Conservation (phyloP, 2,329 filamentous ascomycete species). For the Chalara sp. region DNA sequence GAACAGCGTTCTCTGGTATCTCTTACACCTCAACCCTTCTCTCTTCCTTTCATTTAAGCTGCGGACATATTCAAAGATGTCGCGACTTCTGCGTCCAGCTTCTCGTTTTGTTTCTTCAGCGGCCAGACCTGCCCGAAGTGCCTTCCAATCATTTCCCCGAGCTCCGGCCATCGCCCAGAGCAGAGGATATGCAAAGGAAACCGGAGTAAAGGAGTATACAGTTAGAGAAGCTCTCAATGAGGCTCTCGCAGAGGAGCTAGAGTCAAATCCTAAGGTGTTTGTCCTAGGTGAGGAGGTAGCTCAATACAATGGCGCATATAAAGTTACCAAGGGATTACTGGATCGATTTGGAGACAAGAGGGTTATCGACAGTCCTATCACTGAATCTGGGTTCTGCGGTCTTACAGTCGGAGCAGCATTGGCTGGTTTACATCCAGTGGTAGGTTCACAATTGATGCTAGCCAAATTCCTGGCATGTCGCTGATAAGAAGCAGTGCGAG, state of each 20-base stretch:
- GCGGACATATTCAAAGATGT: slow-evolving; percentile 24
- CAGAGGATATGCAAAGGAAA: slow-evolving; percentile 28
- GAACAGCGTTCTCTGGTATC: background rate
- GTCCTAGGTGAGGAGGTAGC: slow-evolving; percentile 96
- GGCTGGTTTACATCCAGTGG: slow-evolving; percentile 87
- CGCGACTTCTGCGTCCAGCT: slow-evolving; percentile 58
- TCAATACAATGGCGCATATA: slow-evolving; percentile 99
- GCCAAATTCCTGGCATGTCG: background rate
- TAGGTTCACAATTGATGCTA: slow-evolving; percentile 42
- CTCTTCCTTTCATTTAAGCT: slow-evolving; percentile 11
- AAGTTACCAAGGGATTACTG: slow-evolving; percentile 95
- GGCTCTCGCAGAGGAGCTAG: slow-evolving; percentile 94
- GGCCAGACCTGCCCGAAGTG: slow-evolving; percentile 41
- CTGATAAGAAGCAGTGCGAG: slow-evolving; percentile 60
- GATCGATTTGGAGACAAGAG: slow-evolving; percentile 97
- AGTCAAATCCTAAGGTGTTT: slow-evolving; percentile 91
- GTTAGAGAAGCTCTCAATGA: slow-evolving; percentile 97
- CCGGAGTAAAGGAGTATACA: slow-evolving; percentile 81
- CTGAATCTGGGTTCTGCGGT: slow-evolving; percentile 91
- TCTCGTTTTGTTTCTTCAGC: slow-evolving; percentile 54
- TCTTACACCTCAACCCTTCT: slow-evolving; percentile 1
- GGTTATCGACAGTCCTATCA: slow-evolving; percentile 97
- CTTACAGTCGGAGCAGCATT: slow-evolving; percentile 91
- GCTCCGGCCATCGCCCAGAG: slow-evolving; percentile 24
- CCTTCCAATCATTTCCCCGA: slow-evolving; percentile 38